Evolutionary conservation across 106 monocot genomes (phyloP).

Genomic region (Dendrobium huoshanense): DNA sequence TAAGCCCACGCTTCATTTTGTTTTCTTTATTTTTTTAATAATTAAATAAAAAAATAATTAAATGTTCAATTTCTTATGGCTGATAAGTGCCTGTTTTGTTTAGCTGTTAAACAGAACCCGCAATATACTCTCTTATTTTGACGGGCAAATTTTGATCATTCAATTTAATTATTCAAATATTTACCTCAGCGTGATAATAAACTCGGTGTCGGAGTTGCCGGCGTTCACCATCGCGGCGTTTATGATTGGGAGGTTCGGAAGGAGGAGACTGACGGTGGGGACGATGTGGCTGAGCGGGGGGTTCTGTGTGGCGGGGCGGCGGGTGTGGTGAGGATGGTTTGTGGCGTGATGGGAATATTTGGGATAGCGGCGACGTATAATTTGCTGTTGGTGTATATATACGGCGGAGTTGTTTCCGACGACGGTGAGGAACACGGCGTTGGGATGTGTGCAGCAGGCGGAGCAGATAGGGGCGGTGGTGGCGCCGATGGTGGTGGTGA

Average conservation of each 20-base stretch:
- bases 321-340: constrained; percentile 24
- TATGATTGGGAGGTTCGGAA: constrained; percentile 34
- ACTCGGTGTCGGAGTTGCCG: constrained; percentile 57
- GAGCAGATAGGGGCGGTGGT: constrained; percentile 61
- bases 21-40: too few relatives aligned
- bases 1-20: too few relatives aligned
- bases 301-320: constrained; percentile 33
- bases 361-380: constrained; percentile 80
- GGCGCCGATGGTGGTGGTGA: constrained; percentile 70
- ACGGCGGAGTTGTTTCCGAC: too few relatives aligned
- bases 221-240: constrained; percentile 40
- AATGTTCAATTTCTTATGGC: too few relatives aligned
- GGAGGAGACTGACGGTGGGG: constrained; percentile 36
- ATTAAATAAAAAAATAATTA: too few relatives aligned
- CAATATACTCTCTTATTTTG: too few relatives aligned
- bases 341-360: constrained; percentile 70
- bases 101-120: too few relatives aligned
- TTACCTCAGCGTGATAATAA: constrained; percentile 49
- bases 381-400: constrained; percentile 68
- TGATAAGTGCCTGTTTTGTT: too few relatives aligned
- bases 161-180: too few relatives aligned
- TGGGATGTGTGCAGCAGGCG: constrained; percentile 64
- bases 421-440: constrained; percentile 65
- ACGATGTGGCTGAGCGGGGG: constrained; percentile 65
- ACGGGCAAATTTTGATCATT: too few relatives aligned